Evolutionary conservation across 2,329 filamentous ascomycete species (phyloP), one percentile per base, ranked within the genome.

Genomic region (Talaromyces atroroseus): DNA sequence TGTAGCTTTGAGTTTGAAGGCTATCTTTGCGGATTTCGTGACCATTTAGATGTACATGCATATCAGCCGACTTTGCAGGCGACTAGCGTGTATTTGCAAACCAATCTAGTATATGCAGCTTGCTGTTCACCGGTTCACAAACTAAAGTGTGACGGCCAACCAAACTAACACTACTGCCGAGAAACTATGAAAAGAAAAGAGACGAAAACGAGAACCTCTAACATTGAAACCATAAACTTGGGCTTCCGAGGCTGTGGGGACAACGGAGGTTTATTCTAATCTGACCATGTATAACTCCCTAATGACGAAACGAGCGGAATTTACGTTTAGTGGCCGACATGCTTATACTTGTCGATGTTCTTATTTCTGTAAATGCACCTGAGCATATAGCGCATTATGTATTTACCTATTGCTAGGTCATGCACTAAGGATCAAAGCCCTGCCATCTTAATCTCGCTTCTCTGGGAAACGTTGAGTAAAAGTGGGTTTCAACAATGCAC

Each of bases 221-320:
- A 44, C n/a, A 5, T 18, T 40, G 36, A 14, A 11, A 18, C 5
- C 40, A 44, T 6, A 36, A 7, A 23, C 26, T 3, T 29, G 14
- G 11, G 7, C 10, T 20, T 4, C 24, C 12, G 32, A 36, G 46
- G 26, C 29, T 8, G 29, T 20, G 16, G 29, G 40, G 20, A 24
- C 21, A 38, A 34, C 51, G 51, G 51, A 53, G 40, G 21, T 53
- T 53, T 52, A 24, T 26, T 26, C 51, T 8, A 34, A 46, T 52
- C 21, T 46, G 50, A 40, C 18, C 21, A 20, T 8, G 8, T 11
- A 32, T 12, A 32, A 32, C 7, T 7, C 2, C 29, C 32, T 36
- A 36, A 36, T 16, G 14, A 36, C 14, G 2, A 12, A 29, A 29
- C 26, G 26, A 29, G 26, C 26, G 7, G 26, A 5, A 29, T 29